phyloP scores from a whole-genome alignment of 306 rosid species.

The Cucurbita ficifolia region DNA sequence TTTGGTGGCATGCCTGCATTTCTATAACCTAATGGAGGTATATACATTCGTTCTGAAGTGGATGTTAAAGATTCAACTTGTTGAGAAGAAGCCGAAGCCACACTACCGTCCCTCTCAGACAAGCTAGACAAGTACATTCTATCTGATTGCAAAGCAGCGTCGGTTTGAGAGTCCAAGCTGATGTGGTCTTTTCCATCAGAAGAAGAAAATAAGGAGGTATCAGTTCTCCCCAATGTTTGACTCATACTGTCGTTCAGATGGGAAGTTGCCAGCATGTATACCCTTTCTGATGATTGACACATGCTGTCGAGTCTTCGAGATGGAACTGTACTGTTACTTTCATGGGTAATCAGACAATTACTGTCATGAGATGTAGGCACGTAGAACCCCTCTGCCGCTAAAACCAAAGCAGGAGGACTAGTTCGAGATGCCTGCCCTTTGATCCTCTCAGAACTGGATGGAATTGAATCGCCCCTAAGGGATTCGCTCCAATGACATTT shows the following conservation, averaged over 20 bases:
- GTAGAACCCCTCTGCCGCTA: slow-evolving; percentile 20
- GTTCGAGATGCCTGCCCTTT: slow-evolving; percentile 14
- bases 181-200: slow-evolving; percentile 15
- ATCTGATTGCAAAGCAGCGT: slow-evolving; percentile 26
- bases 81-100: slow-evolving; percentile 20
- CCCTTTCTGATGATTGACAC: slow-evolving; percentile 15
- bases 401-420: slow-evolving; percentile 13
- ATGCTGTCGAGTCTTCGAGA: slow-evolving; percentile 11
- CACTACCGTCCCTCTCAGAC: slow-evolving; percentile 25
- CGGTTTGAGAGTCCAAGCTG: slow-evolving; percentile 25
- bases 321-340: slow-evolving; percentile 7
- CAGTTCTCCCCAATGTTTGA: slow-evolving; percentile 16
- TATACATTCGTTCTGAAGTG: slow-evolving; percentile 24
- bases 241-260: slow-evolving; percentile 21
- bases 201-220: slow-evolving; percentile 17
- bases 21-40: slow-evolving; percentile 26
- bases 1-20: slow-evolving; percentile 10
- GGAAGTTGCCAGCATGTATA: slow-evolving; percentile 15
- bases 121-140: slow-evolving; percentile 23
- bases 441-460: slow-evolving; percentile 21
- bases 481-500: slow-evolving; percentile 3
- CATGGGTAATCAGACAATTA: slow-evolving; percentile 7
- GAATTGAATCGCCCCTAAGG: slow-evolving; percentile 29
- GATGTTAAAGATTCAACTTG: slow-evolving; percentile 19
- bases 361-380: slow-evolving; percentile 20